Percentiles rank a stretch among this genome's conserved stretches.
Conservation (phyloP, 208 protist species). For the Acanthamoeba pearcei region DNA sequence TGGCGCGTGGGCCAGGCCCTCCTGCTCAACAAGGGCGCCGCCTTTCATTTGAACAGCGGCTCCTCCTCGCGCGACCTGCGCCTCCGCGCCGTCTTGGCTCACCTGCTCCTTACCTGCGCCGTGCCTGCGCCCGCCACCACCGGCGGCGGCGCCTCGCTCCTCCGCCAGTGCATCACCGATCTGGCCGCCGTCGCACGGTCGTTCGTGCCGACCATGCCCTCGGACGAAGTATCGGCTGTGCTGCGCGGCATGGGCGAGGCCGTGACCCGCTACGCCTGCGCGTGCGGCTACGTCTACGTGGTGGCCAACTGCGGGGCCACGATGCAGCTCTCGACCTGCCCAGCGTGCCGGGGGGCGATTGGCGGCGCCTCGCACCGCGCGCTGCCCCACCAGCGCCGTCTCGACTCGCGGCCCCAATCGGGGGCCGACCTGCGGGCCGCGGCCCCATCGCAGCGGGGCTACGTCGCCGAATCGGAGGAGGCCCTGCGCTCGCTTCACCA, state of each 20-base stretch:
- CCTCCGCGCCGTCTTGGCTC: neutral
- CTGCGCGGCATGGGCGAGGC: neutral
- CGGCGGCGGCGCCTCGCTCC: neutral
- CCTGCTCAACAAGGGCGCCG: neutral
- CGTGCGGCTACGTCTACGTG: slow-evolving; percentile 29
- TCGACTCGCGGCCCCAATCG: neutral
- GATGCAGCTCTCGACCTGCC: slow-evolving; percentile 32
- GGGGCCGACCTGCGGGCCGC: neutral
- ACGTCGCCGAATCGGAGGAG: slow-evolving; percentile 25
- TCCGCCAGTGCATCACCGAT: neutral
- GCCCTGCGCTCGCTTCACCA: neutral
- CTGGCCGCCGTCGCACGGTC: neutral
- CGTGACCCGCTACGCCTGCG: slow-evolving; percentile 18
- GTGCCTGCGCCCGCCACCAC: neutral
- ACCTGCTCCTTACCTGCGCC: no score
- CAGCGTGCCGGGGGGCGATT: slow-evolving; percentile 3
- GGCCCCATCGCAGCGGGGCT: neutral
- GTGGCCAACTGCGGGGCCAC: slow-evolving; percentile 26
- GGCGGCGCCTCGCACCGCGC: neutral
- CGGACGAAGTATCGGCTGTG: neutral
- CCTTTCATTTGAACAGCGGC: neutral
- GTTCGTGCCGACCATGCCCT: neutral
- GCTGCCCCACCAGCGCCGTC: neutral
- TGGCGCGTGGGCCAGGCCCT: neutral
- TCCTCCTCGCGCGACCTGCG: neutral